Percentiles rank a stretch among this genome's conserved stretches.
These are phyloP conservation scores for Fusarium phyllophilum DNA, from an alignment of 2,329 filamentous ascomycete species.

Conservation along the genomic window DNA sequence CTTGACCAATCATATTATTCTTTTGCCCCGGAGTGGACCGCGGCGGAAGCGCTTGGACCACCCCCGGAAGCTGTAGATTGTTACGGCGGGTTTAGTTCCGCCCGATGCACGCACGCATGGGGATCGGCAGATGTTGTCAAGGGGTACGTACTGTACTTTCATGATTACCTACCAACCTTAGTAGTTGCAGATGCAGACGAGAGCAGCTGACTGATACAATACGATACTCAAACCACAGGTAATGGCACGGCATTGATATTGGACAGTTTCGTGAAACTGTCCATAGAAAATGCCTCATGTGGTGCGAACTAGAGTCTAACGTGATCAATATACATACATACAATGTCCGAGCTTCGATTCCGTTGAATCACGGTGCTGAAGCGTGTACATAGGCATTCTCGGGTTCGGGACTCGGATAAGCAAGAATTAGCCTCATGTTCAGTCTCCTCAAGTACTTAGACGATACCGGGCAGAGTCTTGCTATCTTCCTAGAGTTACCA, in stretches of 20 bases:
- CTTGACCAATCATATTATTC: conserved; percentile 18
- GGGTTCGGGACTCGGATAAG: not conserved
- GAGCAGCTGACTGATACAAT: not conserved
- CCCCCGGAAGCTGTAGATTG: conserved; percentile 5
- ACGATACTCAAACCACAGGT: not conserved
- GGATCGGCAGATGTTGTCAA: conserved; percentile 8
- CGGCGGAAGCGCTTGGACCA: conserved; percentile 28
- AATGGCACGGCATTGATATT: not conserved
- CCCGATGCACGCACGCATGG: not conserved
- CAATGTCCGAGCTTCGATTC: not conserved
- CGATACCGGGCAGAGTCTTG: not conserved
- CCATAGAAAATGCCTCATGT: conserved; percentile 1
- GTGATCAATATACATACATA: not conserved
- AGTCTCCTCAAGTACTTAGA: not conserved
- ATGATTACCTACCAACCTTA: not conserved
- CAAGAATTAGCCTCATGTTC: not conserved
- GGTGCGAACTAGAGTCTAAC: not conserved
- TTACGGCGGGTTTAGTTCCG: conserved; percentile 6
- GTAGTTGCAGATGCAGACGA: not conserved
- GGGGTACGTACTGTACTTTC: not conserved
- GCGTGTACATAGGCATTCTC: not conserved
- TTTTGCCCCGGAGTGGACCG: conserved; percentile 9
- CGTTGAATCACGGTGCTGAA: not conserved
- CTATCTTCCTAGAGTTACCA: not conserved
- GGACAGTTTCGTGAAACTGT: not conserved